Evolutionary conservation across 805 yeast genomes (phyloP), one percentile per base, ranked within the genome.

Genomic region (Candida khao-thaluensis): DNA sequence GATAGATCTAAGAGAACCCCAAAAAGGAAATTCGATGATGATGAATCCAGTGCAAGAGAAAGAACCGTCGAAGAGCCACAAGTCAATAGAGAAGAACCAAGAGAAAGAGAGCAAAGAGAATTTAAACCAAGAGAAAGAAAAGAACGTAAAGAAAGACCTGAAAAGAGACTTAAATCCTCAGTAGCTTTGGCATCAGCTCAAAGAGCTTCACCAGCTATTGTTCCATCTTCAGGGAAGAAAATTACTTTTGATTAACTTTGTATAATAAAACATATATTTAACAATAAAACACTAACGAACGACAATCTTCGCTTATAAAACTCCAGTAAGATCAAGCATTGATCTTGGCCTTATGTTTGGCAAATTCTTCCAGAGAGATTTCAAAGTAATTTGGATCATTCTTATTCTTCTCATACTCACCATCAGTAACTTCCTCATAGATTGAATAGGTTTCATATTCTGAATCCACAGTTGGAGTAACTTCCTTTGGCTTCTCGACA

Each of bases 211-310:
- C 87, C 88, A 14, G 90, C 95, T 5, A 86, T 91, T 56, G 95
- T 89, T 20, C 79, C 86, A 35, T 84, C 96, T 1, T 71, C 81
- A n/a, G 98, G 98, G 59, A 90, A 86, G 64, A 91, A 89, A 59
- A 71, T 75, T 28, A 82, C 76, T 5, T 87, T 87, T 56, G 83
- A 82, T 50, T 77, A 59, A 46, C n/a, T n/a, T 25, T 25, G 26
- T 17, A 39, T n/a, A 27, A 23, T 25, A 40, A 42, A 43, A 42
- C 40, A 38, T 30, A 42, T 40, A 40, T 30, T 40, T 15, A 21
- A 37, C n/a, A n/a, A n/a, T n/a, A n/a, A n/a, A n/a, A n/a, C n/a
- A n/a, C n/a, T n/a, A n/a, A n/a, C n/a, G n/a, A n/a, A n/a, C n/a
- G n/a, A n/a, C n/a, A n/a, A n/a, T n/a, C n/a, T n/a, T n/a, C n/a